Percentiles rank a stretch among this genome's conserved stretches.
Evolutionary conservation across 2,329 filamentous ascomycete species (phyloP).

Genomic region (Furcasterigmium furcatum): DNA sequence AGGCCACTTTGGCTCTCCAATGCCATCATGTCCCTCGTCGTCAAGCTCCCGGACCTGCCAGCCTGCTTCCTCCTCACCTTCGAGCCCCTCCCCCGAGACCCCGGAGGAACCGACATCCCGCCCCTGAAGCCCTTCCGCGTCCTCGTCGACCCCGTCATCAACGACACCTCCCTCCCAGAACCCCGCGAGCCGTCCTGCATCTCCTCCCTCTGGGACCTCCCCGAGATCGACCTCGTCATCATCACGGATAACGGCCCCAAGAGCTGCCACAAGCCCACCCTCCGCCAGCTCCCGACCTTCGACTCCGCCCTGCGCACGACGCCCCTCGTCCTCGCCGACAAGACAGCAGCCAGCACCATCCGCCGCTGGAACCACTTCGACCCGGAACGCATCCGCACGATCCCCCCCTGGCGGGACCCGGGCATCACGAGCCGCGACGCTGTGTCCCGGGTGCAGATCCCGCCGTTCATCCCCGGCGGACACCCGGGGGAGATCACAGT

Average conservation of each 20-base stretch:
- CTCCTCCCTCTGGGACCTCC: conserved; percentile 40
- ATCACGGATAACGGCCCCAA: conserved; percentile 51
- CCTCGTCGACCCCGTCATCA: conserved; percentile 70
- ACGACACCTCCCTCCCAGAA: conserved; percentile 60
- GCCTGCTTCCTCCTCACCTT: conserved; percentile 65
- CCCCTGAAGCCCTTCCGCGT: conserved; percentile 55
- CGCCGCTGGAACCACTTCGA: conserved; percentile 67
- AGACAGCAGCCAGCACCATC: conserved; percentile 62
- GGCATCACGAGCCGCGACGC: conserved; percentile 25
- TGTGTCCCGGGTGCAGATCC: conserved; percentile 46
- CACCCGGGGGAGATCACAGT: conserved; percentile 66
- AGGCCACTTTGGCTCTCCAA: too few species aligned
- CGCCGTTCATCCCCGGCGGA: conserved; percentile 47
- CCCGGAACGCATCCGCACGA: conserved; percentile 37
- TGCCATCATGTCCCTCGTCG: conserved; percentile 56
- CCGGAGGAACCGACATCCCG: conserved; percentile 21
- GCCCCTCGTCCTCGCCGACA: conserved; percentile 64
- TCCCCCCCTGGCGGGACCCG: conserved; percentile 44
- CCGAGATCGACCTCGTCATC: conserved; percentile 41
- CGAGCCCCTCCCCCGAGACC: conserved; percentile 37
- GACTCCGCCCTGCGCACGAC: conserved; percentile 37
- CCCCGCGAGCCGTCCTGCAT: conserved; percentile 55
- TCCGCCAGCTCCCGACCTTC: conserved; percentile 54
- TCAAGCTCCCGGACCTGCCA: conserved; percentile 63
- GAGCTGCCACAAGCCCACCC: conserved; percentile 67